A percentile compares a stretch with the other conserved stretches of the same genome.
These are phyloP conservation scores for Russula griseocarnosa DNA, from an alignment of 768 basidiomycete species.

Conservation along the genomic window DNA sequence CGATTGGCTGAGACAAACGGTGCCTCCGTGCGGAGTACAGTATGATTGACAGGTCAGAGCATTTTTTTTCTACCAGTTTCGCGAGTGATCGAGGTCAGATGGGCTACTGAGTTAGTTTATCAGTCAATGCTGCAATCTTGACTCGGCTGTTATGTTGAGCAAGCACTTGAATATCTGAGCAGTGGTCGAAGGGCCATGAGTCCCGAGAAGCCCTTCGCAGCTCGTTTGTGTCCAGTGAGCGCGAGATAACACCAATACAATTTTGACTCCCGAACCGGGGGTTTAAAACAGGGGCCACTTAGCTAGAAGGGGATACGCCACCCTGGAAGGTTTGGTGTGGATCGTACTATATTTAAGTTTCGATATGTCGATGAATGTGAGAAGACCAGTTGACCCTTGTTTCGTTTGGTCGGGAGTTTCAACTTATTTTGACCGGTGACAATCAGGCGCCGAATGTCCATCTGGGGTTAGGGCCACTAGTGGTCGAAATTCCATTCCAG, in stretches of 20 bases:
- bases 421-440: constrained; percentile 4
- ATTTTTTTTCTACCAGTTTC: neutral
- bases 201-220: neutral
- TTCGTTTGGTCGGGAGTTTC: constrained; percentile 8
- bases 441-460: neutral
- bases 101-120: too few relatives aligned
- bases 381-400: neutral
- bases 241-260: too few relatives aligned
- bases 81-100: too few relatives aligned
- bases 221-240: neutral
- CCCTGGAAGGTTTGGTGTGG: neutral
- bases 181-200: neutral
- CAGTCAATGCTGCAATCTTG: neutral
- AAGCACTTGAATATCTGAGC: neutral
- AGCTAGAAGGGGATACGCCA: constrained; percentile 3
- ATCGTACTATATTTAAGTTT: neutral
- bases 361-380: too few relatives aligned
- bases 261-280: too few relatives aligned
- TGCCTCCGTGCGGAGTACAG: neutral
- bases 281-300: neutral
- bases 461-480: neutral
- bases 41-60: neutral
- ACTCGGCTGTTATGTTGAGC: neutral
- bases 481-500: neutral
- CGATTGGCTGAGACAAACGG: neutral